Evolutionary conservation across 148 eudicot genomes (phyloP).

Genomic region (Silene conica): DNA sequence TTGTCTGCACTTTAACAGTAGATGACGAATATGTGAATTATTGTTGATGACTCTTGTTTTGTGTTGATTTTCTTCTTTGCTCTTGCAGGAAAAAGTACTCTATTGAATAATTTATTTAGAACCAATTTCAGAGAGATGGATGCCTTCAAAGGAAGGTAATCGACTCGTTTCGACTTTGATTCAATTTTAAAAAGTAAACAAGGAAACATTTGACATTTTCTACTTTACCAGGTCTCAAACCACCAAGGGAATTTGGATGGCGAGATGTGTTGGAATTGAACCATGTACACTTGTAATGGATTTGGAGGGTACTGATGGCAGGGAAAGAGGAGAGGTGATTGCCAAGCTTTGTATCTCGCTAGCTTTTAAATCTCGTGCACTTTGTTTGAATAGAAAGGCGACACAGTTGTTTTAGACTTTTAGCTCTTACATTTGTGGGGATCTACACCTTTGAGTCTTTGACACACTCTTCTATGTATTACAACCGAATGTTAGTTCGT

Average conservation of each 20-base stretch:
- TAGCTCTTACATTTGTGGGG: background rate
- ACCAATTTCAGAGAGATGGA: conserved; percentile 99
- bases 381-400: background rate
- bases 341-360: background rate
- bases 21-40: background rate
- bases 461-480: background rate
- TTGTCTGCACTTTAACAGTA: background rate
- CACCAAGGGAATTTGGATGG: conserved; percentile 97
- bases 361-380: conserved; percentile 1
- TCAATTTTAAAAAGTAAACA: background rate
- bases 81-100: conserved; percentile 82
- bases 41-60: background rate
- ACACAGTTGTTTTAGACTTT: background rate
- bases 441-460: background rate
- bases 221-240: conserved; percentile 74
- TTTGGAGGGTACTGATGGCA: conserved; percentile 98
- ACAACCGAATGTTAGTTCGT: background rate
- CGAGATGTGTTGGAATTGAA: conserved; percentile 85
- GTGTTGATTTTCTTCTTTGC: conserved; percentile 2
- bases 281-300: conserved; percentile 97
- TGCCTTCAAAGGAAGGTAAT: conserved; percentile 88
- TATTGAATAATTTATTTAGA: conserved; percentile 67
- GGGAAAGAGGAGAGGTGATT: conserved; percentile 97
- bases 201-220: conserved; percentile 7
- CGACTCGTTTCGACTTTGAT: conserved; percentile 15